phyloP scores from a whole-genome alignment of 2,329 filamentous ascomycete genomes.

The Metarhizium brunneum region DNA sequence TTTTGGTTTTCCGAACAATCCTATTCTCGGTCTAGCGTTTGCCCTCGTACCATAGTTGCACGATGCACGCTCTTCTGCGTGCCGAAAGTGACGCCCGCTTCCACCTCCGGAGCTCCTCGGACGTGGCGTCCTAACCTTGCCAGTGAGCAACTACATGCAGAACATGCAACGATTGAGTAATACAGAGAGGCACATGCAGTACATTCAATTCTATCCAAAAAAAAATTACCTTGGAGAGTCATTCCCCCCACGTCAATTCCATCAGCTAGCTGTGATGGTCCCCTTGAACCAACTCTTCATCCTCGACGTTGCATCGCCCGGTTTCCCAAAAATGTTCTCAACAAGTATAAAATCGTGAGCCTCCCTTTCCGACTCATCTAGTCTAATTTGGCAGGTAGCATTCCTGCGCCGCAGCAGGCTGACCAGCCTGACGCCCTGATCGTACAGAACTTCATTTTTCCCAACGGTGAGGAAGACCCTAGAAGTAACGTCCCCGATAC shows the following conservation, averaged over 20 bases:
- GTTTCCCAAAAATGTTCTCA: constrained; percentile 14
- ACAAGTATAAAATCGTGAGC: constrained; percentile 25
- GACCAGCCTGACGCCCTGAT: constrained; percentile 18
- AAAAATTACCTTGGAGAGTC: background rate
- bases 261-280: constrained; percentile 1
- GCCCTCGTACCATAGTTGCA: no score
- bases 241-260: background rate
- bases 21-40: no score
- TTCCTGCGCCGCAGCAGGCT: constrained; percentile 13
- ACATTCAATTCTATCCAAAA: background rate
- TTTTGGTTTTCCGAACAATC: no score
- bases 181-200: no score
- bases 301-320: constrained; percentile 18
- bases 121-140: no score
- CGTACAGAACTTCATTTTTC: constrained; percentile 20
- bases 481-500: constrained; percentile 12
- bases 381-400: constrained; percentile 13
- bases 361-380: constrained; percentile 19
- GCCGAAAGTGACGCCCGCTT: no score
- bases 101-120: no score
- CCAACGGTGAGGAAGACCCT: constrained; percentile 24
- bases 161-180: no score
- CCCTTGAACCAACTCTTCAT: constrained; percentile 22
- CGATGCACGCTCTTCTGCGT: no score
- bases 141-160: no score